Conservation (phyloP, 768 basidiomycete genomes). For the Lentinula edodes region DNA sequence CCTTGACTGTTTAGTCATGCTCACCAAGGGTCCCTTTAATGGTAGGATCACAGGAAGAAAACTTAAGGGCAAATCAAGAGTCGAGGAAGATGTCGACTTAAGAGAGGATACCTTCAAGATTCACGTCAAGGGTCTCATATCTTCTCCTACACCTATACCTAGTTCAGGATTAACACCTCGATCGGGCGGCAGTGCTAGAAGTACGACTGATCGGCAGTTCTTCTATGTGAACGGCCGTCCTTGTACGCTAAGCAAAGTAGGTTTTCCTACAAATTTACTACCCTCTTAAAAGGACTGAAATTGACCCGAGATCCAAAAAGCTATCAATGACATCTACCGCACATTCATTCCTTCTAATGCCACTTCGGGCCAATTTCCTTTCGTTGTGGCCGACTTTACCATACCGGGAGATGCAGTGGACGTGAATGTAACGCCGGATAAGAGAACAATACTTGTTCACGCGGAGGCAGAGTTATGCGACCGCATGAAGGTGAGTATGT, state of each 20-base stretch:
- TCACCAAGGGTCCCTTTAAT: neutral
- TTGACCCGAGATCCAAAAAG: constrained; percentile 67
- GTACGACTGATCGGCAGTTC: constrained; percentile 82
- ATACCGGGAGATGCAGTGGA: constrained; percentile 54
- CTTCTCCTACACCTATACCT: constrained; percentile 21
- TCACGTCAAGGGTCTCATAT: constrained; percentile 71
- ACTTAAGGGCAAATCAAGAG: neutral
- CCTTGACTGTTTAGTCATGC: neutral
- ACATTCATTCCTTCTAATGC: constrained; percentile 56
- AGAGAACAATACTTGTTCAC: constrained; percentile 90
- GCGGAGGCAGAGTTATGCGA: constrained; percentile 76
- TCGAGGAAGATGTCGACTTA: neutral
- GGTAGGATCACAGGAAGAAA: neutral
- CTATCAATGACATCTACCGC: constrained; percentile 89
- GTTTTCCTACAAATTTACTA: neutral
- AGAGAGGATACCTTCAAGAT: constrained; percentile 34
- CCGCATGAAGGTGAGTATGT: constrained; percentile 62
- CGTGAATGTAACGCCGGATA: constrained; percentile 95
- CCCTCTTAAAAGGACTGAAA: neutral
- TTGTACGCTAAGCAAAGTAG: constrained; percentile 70
- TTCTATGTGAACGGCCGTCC: constrained; percentile 92
- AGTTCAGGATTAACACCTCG: constrained; percentile 5
- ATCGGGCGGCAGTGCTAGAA: constrained; percentile 41
- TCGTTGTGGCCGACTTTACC: constrained; percentile 78
- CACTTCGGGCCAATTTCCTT: constrained; percentile 63